These are phyloP conservation scores for Porphyrellus sp. DNA, from an alignment of 1,284 basidiomycete species.

Conservation along the genomic window DNA sequence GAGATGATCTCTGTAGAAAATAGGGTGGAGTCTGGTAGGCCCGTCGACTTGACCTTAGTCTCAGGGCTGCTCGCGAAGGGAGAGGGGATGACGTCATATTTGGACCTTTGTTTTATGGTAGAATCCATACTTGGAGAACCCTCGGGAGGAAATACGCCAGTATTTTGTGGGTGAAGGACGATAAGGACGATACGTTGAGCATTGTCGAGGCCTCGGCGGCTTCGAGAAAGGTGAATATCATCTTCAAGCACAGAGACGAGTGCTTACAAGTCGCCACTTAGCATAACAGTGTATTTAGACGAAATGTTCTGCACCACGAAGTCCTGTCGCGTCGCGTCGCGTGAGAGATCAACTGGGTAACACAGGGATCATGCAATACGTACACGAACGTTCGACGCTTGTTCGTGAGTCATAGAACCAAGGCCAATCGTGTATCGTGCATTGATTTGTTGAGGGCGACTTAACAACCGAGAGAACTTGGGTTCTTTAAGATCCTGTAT, in stretches of 20 bases:
- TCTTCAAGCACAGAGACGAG: slow-evolving; percentile 8
- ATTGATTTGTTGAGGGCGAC: slow-evolving; percentile 36
- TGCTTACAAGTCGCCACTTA: slow-evolving; percentile 53
- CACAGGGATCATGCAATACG: slow-evolving; percentile 9
- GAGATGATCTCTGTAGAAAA: slow-evolving; percentile 40
- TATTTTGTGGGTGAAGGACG: slow-evolving; percentile 42
- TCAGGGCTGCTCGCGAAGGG: slow-evolving; percentile 15
- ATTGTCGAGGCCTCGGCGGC: slow-evolving; percentile 41
- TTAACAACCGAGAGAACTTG: slow-evolving; percentile 39
- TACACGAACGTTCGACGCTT: slow-evolving; percentile 46
- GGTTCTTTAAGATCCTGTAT: slow-evolving; percentile 43
- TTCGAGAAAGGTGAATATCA: slow-evolving; percentile 21
- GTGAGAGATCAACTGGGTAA: not conserved
- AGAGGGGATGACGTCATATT: slow-evolving; percentile 9
- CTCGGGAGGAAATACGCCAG: slow-evolving; percentile 37
- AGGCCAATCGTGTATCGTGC: slow-evolving; percentile 41
- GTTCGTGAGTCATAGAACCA: slow-evolving; percentile 35
- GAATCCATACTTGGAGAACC: slow-evolving; percentile 18
- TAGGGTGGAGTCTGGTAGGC: slow-evolving; percentile 16
- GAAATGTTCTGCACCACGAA: slow-evolving; percentile 46
- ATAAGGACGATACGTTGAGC: slow-evolving; percentile 42
- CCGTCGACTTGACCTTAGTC: slow-evolving; percentile 9
- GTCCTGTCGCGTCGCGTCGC: slow-evolving; percentile 32
- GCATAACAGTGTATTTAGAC: slow-evolving; percentile 42
- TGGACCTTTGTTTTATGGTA: slow-evolving; percentile 14